Base-by-base conservation (phyloP, 345 rosid species). In the Camelina hispida region DNA sequence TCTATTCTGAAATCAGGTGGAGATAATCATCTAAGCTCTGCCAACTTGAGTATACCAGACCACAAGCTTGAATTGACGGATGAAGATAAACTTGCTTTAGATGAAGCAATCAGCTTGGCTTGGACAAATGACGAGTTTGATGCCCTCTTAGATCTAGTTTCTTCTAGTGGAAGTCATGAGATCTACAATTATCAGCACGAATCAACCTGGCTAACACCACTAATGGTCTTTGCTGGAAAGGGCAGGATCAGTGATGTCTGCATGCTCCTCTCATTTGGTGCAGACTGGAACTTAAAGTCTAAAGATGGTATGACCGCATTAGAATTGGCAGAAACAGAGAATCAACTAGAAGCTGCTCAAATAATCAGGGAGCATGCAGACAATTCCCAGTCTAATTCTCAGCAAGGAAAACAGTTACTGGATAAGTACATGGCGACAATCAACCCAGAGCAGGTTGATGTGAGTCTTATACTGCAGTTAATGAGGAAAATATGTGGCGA, bases 191-290 rank as follows among this genome's bases (percentile, higher is more conserved):
- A 88, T 81, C 97, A 83, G 85, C 93, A 94, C 78, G 86, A 93
- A 60, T 72, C 63, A 53, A 86, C 84, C 50, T 91, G 91, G 66
- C 63, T 88, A 80, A 83, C 96, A 3, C 93, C 98, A 73, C 80
- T 94, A 70, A 94, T 91, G 95, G 91, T 90, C 63, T 86, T 90
- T 81, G 87, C 96, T 85, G 93, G 84, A 63, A 94, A 87, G 81
- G 98, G 98, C 17, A 87, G 88, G 76, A 88, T 87, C 61, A 80
- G 82, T 53, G 95, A 91, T 74, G 89, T 88, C 69, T 86, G 91
- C 87, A 85, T 86, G 91, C 97, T 91, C 65, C 91, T 94, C 61
- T 86, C 98, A 17, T 71, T 79, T 58, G 92, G 93, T 62, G 95
- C 86, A 53, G 84, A 91, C 79, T 86, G 88, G 81, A 75, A 71